Conservation (phyloP, 768 basidiomycete species). For the Tylopilus felleus region DNA sequence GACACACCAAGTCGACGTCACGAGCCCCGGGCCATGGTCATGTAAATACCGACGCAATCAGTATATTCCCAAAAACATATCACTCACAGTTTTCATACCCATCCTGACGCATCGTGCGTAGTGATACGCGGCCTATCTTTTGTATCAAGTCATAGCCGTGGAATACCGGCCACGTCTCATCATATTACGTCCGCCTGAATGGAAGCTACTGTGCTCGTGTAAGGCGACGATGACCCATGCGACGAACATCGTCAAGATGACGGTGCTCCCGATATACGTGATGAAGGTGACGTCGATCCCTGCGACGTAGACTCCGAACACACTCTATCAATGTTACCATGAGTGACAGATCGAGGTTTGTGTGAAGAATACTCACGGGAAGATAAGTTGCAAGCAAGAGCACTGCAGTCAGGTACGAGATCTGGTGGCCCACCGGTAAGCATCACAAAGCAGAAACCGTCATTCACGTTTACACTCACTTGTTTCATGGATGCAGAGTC, state of each 20-base stretch:
- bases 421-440: slow-evolving; percentile 30
- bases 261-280: slow-evolving; percentile 40
- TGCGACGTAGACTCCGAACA: slow-evolving; percentile 28
- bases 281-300: slow-evolving; percentile 34
- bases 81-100: no score
- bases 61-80: neutral
- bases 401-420: slow-evolving; percentile 58
- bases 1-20: no score
- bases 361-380: slow-evolving; percentile 16
- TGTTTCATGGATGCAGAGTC: slow-evolving; percentile 42
- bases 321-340: slow-evolving; percentile 26
- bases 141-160: neutral
- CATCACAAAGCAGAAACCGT: neutral
- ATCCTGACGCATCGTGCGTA: no score
- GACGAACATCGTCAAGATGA: slow-evolving; percentile 47
- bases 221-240: slow-evolving; percentile 56
- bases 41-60: neutral
- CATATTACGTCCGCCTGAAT: slow-evolving; percentile 2
- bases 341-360: neutral
- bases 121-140: slow-evolving; percentile 17
- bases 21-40: no score
- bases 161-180: slow-evolving; percentile 24
- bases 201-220: slow-evolving; percentile 33
- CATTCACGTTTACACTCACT: slow-evolving; percentile 3
- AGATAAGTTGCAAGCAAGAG: slow-evolving; percentile 56